Evolutionary conservation across 2,329 filamentous ascomycete species (phyloP), one percentile per base, ranked within the genome.

Genomic region (Aspergillus pseudoterreus): DNA sequence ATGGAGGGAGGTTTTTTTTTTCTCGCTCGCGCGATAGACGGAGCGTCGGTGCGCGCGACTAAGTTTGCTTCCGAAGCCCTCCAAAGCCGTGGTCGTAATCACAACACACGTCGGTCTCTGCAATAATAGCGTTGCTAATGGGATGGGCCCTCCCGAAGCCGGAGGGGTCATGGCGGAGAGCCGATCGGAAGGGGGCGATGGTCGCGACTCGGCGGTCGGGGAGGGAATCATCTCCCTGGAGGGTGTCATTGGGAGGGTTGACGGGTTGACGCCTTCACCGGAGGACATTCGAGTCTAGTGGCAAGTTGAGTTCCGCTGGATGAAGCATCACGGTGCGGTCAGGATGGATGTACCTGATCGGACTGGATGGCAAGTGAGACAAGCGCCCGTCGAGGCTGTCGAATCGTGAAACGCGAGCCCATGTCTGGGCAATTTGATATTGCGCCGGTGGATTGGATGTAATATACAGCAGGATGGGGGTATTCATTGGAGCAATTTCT

Each of bases 1-100:
- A 24, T n/a, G 30, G 38, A n/a, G 24, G 41, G 15, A 33, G 43
- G 22, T 3, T 19, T 49, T 3, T 19, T 49, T 46, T 50, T 21
- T 14, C 14, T 33, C 24, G 10, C 19, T 51, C 43, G 49, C 49
- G 49, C 49, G 43, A 51, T 51, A 51, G 49, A 51, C 49, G 49
- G 39, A 51, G 46, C 43, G 33, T 51, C 41, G 6, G 35, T 4
- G 5, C n/a, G 38, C 27, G 9, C 4, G 22, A 19, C 19, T 14
- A 41, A 17, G 27, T 33, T 17, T 21, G 43, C 15, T n/a, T 4
- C 11, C 11, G 14, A 24, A 45, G 21, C 17, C 17, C 24, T 45
- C 14, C 15, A 17, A 15, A 35, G 35, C 35, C 6, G 10, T 30
- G 21, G 43, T 30, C 43, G 24, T 41, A 17, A 32, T 38, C 24